Base-by-base conservation (phyloP, 1,284 basidiomycete genomes). In the Volvariella surrecta region DNA sequence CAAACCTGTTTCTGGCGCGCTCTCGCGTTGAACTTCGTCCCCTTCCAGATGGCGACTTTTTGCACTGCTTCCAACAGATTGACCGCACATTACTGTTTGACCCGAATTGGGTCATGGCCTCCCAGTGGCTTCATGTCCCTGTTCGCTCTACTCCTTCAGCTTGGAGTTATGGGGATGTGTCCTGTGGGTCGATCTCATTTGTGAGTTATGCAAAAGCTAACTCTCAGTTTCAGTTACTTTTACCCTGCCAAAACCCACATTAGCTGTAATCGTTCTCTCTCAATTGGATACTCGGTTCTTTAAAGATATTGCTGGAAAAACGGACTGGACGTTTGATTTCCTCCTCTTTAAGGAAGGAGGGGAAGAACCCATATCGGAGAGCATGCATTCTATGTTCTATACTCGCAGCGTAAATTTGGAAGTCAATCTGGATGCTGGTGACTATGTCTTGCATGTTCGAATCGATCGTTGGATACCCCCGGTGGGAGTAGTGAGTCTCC, bases 371-470 rank as follows among this genome's bases (percentile, higher is more conserved):
- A 45, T 73, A 9, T 67, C 63, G 0, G 62, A 66, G 45, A 71
- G 72, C 1, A 53, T 56, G 1, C 61, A 67, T 31, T 60, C 68
- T 3, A 54, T 62, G 16, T 61, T 63, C 22, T 65, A 63, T 49
- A 50, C 61, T 3, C 59, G 74, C 20, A 73, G 70, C 50, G 66
- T 70, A 6, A 73, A 69, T 42, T 41, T 71, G 8, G 71, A 73
- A 45, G 50, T 66, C 11, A 52, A 71, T 18, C 57, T 78, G 4
- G 66, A 73, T 24, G 60, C 60, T 1, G 75, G 75, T 7, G 70
- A 73, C 24, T 78, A 76, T 51, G 62, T 74, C 28, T 66, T 75
- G 18, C 73, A 77, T 55, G 75, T 74, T 40, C 64, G 70, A 1
- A 45, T 71, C 17, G 67, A 71, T 51, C 60, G 64, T 40, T 48